A percentile compares a stretch with the other conserved stretches of the same genome.
Evolutionary conservation across 495 filamentous ascomycete genomes (phyloP).

Genomic region (Symbiotaphrina buchneri): DNA sequence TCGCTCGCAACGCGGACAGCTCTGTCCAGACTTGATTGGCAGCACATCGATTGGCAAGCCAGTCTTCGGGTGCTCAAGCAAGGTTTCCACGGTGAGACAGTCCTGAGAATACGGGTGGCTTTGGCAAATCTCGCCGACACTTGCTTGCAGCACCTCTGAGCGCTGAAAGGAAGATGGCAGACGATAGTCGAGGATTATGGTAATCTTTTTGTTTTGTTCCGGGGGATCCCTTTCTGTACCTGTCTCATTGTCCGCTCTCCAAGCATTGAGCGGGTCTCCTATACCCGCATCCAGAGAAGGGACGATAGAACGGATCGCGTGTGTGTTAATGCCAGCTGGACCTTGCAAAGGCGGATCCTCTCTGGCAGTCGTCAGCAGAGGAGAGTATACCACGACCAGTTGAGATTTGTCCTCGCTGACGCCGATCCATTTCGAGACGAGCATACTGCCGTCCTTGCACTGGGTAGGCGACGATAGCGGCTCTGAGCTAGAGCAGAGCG

Average conservation of each 20-base stretch:
- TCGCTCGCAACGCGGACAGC: slow-evolving; percentile 42
- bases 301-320: slow-evolving; percentile 47
- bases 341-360: too few species aligned
- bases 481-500: too few species aligned
- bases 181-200: slow-evolving; percentile 30
- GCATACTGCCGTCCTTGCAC: too few species aligned
- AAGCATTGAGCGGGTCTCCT: slow-evolving; percentile 33
- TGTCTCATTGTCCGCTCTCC: slow-evolving; percentile 22
- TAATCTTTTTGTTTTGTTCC: slow-evolving; percentile 8
- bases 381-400: slow-evolving; percentile 45
- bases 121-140: too few species aligned
- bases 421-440: slow-evolving; percentile 45
- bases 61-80: background rate
- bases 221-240: slow-evolving; percentile 2
- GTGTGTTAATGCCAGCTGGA: too few species aligned
- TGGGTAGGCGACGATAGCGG: too few species aligned
- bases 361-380: too few species aligned
- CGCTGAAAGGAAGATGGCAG: slow-evolving; percentile 13
- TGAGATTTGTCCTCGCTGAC: slow-evolving; percentile 45
- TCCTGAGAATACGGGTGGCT: too few species aligned
- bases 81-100: too few species aligned
- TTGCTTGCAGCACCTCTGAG: too few species aligned
- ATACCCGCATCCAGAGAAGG: slow-evolving; percentile 52
- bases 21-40: slow-evolving; percentile 40
- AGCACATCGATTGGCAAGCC: slow-evolving; percentile 28